Percentiles rank a stretch among this genome's conserved stretches.
phyloP scores from a whole-genome alignment of 192 early-diverging fungal genomes.

The Kickxella alabastrina region DNA sequence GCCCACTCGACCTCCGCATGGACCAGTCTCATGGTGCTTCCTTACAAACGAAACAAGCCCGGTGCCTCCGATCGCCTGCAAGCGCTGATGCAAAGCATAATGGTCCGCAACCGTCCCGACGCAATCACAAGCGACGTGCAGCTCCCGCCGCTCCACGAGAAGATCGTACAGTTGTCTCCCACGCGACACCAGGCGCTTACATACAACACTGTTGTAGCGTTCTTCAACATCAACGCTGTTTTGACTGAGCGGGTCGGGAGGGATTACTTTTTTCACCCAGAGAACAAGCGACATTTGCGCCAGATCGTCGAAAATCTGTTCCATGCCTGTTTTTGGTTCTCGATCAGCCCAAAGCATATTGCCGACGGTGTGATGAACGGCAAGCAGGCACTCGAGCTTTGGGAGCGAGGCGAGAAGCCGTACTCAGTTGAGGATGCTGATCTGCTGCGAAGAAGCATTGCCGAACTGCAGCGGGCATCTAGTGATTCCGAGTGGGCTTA shows the following conservation, averaged over 20 bases:
- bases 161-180: constrained; percentile 16
- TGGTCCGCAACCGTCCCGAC: constrained; percentile 66
- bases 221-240: constrained; percentile 65
- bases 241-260: constrained; percentile 59
- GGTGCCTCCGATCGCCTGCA: constrained; percentile 51
- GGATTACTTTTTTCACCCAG: constrained; percentile 74
- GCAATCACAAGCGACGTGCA: constrained; percentile 56
- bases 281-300: constrained; percentile 55
- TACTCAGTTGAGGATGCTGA: constrained; percentile 23
- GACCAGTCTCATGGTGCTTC: constrained; percentile 51
- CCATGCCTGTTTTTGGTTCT: constrained; percentile 65
- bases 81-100: constrained; percentile 62
- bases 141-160: constrained; percentile 63
- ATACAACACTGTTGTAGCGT: constrained; percentile 51
- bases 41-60: constrained; percentile 52
- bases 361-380: constrained; percentile 32
- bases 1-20: constrained; percentile 45
- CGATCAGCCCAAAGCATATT: constrained; percentile 38
- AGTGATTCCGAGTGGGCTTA: constrained; percentile 23
- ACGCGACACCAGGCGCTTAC: constrained; percentile 37
- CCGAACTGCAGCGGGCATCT: constrained; percentile 22
- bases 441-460: constrained; percentile 20
- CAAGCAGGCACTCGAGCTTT: constrained; percentile 31
- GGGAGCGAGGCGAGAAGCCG: constrained; percentile 33
- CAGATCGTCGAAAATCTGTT: constrained; percentile 64